phyloP scores from a whole-genome alignment of 495 filamentous ascomycete species.

The Xylaria nigripes region DNA sequence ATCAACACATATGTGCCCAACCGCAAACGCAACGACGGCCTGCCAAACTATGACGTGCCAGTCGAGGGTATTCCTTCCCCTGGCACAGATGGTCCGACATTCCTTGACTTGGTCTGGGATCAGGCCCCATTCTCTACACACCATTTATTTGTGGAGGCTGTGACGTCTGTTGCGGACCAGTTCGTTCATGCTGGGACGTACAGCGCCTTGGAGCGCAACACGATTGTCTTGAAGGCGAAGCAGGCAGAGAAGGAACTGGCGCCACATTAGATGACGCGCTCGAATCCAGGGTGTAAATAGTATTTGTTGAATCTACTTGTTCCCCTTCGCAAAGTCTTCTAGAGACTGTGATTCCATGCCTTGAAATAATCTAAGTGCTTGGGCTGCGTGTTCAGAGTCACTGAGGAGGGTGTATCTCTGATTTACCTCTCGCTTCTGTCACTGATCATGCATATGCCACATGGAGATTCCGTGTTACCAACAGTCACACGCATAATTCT shows the following conservation, averaged over 20 bases:
- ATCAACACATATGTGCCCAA: slow-evolving; percentile 15
- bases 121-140: slow-evolving; percentile 16
- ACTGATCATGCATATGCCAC: no score
- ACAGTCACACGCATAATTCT: no score
- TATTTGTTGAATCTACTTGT: no score
- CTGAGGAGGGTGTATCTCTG: no score
- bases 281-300: no score
- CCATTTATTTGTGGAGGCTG: slow-evolving; percentile 11
- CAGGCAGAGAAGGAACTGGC: slow-evolving; percentile 17
- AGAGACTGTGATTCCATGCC: no score
- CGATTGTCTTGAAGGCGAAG: slow-evolving; percentile 12
- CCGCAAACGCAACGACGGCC: slow-evolving; percentile 16
- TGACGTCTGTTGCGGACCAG: slow-evolving; percentile 5
- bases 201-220: slow-evolving; percentile 10
- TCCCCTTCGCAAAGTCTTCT: no score
- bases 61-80: slow-evolving; percentile 13
- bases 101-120: slow-evolving; percentile 19
- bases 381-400: no score
- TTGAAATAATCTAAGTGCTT: no score
- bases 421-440: no score
- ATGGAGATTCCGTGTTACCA: no score
- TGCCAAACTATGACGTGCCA: slow-evolving; percentile 17
- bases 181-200: slow-evolving; percentile 15
- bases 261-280: not conserved
- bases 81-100: slow-evolving; percentile 17